phyloP scores from a whole-genome alignment of 495 filamentous ascomycete species.

The Xylaria palmicola region DNA sequence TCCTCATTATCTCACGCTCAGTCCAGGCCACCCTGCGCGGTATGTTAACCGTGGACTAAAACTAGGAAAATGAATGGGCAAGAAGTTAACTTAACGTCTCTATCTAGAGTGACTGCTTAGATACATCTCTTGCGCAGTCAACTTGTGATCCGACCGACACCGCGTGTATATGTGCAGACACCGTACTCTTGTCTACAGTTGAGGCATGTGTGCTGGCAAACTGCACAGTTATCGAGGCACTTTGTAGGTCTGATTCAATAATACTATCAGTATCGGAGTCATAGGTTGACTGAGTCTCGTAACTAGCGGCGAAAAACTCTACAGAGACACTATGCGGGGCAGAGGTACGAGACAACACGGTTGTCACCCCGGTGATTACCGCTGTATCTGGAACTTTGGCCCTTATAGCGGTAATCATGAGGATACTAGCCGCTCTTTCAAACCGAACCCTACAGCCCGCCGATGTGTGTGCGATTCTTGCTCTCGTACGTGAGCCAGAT shows the following conservation, averaged over 20 bases:
- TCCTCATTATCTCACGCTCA: not conserved
- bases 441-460: constrained; percentile 4
- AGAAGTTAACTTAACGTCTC: not conserved
- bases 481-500: not conserved
- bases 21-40: not conserved
- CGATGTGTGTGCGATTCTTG: constrained; percentile 18
- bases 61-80: not conserved
- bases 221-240: constrained; percentile 21
- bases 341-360: constrained; percentile 16
- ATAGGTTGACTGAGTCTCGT: not conserved
- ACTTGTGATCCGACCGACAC: constrained; percentile 19
- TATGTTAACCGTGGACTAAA: not conserved
- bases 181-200: constrained; percentile 9
- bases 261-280: not conserved
- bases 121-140: constrained; percentile 15
- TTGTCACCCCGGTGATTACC: constrained; percentile 2
- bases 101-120: constrained; percentile 19
- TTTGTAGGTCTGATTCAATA: constrained; percentile 14
- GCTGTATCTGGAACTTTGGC: constrained; percentile 13
- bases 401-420: constrained; percentile 9
- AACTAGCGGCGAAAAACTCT: constrained; percentile 18
- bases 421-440: constrained; percentile 12
- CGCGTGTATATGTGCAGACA: constrained; percentile 21
- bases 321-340: constrained; percentile 17
- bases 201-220: constrained; percentile 13